Evolutionary conservation across 129 eudicot genomes (phyloP), one percentile per base, ranked within the genome.

Genomic region (Chrysanthemum seticuspe): DNA sequence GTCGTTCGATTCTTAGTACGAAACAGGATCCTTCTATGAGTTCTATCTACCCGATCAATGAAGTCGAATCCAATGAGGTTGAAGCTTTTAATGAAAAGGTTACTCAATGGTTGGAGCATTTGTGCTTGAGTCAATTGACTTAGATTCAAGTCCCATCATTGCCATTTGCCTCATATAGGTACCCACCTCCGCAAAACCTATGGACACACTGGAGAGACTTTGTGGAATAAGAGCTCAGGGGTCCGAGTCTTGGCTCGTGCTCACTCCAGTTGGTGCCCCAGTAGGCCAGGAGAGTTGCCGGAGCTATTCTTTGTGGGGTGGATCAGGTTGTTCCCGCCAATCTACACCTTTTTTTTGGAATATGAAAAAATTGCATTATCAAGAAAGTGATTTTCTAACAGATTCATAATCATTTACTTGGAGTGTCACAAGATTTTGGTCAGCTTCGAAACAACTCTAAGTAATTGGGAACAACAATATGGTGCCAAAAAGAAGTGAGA

Each of bases 51-150:
- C 78, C 95, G 5, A 79, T 88, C 82, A 92, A 85, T 47, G 34
- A 29, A 60, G 21, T 60, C 40, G 27, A 60, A 60, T 29, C 65
- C 45, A 74, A 81, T 9, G 89, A 82, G 68, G 60, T 88, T 34
- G 89, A 82, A 31, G 76, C 84, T 13, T 85, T 88, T 70, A 90
- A 85, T 70, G 69, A 70, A 15, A 82, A 75, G 63, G 88, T 85
- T 8, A 80, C 88, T 50, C 78, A 78, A 19, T 19, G 21, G 21
- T 19, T 19, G 21, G 21, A n/a, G n/a, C n/a, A n/a, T n/a, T n/a
- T n/a, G n/a, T n/a, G n/a, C n/a, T n/a, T n/a, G n/a, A n/a, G n/a
- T n/a, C n/a, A n/a, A n/a, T n/a, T n/a, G n/a, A n/a, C n/a, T n/a
- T n/a, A n/a, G 0, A 19, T 19, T 19, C 21, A 19, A 19, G 21